These are phyloP conservation scores for Cladochytrium replicatum DNA, from an alignment of 192 early-diverging fungal genomes.

Conservation along the genomic window DNA sequence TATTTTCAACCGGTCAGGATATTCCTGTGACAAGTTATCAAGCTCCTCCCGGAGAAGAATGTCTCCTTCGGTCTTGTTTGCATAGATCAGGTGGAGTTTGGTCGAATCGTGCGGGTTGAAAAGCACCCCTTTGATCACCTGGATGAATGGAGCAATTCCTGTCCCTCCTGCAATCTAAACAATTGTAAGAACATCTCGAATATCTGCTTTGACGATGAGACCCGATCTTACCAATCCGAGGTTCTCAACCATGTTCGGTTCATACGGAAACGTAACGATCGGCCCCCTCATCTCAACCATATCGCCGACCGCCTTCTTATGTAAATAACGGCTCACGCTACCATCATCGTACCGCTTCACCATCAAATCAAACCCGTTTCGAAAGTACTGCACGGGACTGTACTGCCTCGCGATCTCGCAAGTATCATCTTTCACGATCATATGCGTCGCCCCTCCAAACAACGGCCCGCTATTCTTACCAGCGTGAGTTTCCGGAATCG, in stretches of 20 bases:
- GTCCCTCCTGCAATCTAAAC: slow-evolving; percentile 36
- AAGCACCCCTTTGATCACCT: slow-evolving; percentile 78
- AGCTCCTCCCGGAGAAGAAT: slow-evolving; percentile 42
- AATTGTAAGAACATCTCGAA: neutral
- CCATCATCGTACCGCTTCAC: slow-evolving; percentile 72
- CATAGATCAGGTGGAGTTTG: slow-evolving; percentile 73
- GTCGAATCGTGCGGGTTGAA: slow-evolving; percentile 84
- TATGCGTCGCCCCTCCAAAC: slow-evolving; percentile 23
- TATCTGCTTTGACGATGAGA: slow-evolving; percentile 13
- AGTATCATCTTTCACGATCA: slow-evolving; percentile 52
- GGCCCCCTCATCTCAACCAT: slow-evolving; percentile 66
- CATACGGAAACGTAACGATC: slow-evolving; percentile 57
- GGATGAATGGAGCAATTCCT: slow-evolving; percentile 12
- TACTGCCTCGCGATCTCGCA: slow-evolving; percentile 63
- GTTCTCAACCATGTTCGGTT: slow-evolving; percentile 45
- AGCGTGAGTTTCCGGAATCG: slow-evolving; percentile 1
- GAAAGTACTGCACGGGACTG: slow-evolving; percentile 57
- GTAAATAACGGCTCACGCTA: slow-evolving; percentile 54
- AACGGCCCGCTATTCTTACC: slow-evolving; percentile 10
- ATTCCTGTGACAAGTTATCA: slow-evolving; percentile 46
- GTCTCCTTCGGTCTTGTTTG: slow-evolving; percentile 39
- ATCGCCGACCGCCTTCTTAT: slow-evolving; percentile 53
- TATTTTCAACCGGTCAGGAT: slow-evolving; percentile 66
- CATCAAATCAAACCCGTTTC: slow-evolving; percentile 60
- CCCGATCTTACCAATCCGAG: slow-evolving; percentile 72